These are phyloP conservation scores for Acer yangbiense DNA, from an alignment of 345 rosid genomes.

Conservation along the genomic window DNA sequence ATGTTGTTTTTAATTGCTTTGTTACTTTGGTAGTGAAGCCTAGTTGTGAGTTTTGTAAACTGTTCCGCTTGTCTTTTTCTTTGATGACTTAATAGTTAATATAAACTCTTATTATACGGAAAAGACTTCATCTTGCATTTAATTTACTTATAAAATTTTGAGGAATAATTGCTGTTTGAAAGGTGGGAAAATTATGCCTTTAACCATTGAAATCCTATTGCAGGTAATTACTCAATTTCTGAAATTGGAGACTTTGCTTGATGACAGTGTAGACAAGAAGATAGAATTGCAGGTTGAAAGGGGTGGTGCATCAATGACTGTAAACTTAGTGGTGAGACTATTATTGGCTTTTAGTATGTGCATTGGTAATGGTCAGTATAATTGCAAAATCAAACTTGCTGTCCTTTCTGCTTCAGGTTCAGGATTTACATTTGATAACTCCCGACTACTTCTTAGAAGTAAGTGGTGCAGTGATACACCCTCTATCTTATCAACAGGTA, in stretches of 20 bases:
- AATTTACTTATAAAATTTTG: neutral
- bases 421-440: constrained; percentile 90
- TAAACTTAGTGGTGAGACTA: constrained; percentile 69
- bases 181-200: constrained; percentile 14
- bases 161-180: neutral
- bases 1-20: neutral
- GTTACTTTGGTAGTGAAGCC: neutral
- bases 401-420: constrained; percentile 60
- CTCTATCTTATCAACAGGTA: constrained; percentile 97
- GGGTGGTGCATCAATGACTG: constrained; percentile 70
- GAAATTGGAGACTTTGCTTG: constrained; percentile 77
- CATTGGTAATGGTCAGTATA: constrained; percentile 1
- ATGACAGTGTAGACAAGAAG: constrained; percentile 65
- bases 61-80: neutral
- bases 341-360: constrained; percentile 15
- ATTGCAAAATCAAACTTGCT: constrained; percentile 17
- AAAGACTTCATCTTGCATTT: neutral
- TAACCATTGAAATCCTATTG: constrained; percentile 27
- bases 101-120: neutral
- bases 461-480: constrained; percentile 91
- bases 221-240: constrained; percentile 91
- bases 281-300: constrained; percentile 83
- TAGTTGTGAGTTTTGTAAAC: neutral
- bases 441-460: constrained; percentile 90
- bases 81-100: neutral